phyloP scores from a whole-genome alignment of 129 eudicot species.

The Helianthus tuberosus region DNA sequence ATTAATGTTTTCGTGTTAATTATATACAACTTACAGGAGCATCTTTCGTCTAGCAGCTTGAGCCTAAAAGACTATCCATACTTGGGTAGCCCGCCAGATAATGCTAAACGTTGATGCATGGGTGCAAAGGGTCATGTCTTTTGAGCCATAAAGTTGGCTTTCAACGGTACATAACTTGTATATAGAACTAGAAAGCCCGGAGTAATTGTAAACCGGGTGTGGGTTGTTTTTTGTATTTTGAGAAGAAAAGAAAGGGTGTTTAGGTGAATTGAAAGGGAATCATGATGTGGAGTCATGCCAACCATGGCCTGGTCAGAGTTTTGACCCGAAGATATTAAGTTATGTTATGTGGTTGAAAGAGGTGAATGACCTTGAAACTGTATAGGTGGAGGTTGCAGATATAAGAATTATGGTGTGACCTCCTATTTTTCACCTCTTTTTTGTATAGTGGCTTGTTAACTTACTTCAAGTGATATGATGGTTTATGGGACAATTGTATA shows the following conservation, averaged over 20 bases:
- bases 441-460: constrained; percentile 1
- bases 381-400: constrained; percentile 35
- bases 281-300: no score
- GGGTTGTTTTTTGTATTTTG: constrained; percentile 25
- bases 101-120: constrained; percentile 21
- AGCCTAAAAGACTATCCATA: constrained; percentile 46
- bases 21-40: constrained; percentile 39
- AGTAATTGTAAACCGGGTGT: background rate
- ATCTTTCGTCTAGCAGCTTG: constrained; percentile 42
- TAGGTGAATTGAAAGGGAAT: constrained; percentile 9
- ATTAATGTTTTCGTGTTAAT: background rate
- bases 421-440: constrained; percentile 40
- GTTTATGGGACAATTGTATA: constrained; percentile 31
- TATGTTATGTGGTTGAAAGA: constrained; percentile 10
- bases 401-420: background rate
- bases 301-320: no score
- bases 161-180: constrained; percentile 20
- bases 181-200: constrained; percentile 26
- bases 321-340: no score
- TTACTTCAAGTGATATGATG: constrained; percentile 15
- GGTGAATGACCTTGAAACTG: constrained; percentile 39
- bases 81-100: constrained; percentile 30
- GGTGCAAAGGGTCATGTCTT: constrained; percentile 13
- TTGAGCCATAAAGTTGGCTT: constrained; percentile 14
- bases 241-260: constrained; percentile 23